Evolutionary conservation across 352 stramenopile species (phyloP).

Genomic region (Phytophthora quininea): DNA sequence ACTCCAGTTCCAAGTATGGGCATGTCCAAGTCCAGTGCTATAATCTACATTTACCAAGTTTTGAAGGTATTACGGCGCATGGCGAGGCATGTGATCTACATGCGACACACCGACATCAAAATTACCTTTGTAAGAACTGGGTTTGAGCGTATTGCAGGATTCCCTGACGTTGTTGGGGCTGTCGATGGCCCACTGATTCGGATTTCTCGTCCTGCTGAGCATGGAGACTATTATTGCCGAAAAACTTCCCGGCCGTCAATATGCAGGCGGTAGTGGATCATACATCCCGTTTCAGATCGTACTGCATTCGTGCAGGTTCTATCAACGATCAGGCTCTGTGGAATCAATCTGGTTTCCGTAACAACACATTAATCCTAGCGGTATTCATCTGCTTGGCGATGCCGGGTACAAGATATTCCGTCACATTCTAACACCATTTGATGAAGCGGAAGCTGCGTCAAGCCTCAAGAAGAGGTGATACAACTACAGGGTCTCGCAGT

Average conservation of each 20-base stretch:
- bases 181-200: neutral
- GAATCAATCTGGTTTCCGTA: constrained; percentile 10
- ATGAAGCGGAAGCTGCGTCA: constrained; percentile 1
- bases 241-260: neutral
- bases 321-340: constrained; percentile 16
- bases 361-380: constrained; percentile 1
- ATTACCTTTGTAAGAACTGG: neutral
- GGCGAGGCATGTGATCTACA: neutral
- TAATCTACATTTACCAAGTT: constrained; percentile 1
- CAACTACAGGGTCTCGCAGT: constrained; percentile 15
- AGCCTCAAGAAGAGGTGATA: constrained; percentile 7
- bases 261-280: neutral
- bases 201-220: neutral
- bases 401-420: constrained; percentile 13
- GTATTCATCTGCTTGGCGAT: constrained; percentile 11
- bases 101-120: neutral
- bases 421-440: constrained; percentile 6
- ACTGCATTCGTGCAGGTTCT: constrained; percentile 12
- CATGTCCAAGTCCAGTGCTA: constrained; percentile 7
- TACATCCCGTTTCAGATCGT: neutral
- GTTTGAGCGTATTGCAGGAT: neutral
- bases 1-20: no score
- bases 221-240: neutral
- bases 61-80: constrained; percentile 4
- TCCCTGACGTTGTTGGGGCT: neutral